These are phyloP conservation scores for Paramyrothecium sp. DNA, from an alignment of 2,329 filamentous ascomycete species.

Conservation along the genomic window DNA sequence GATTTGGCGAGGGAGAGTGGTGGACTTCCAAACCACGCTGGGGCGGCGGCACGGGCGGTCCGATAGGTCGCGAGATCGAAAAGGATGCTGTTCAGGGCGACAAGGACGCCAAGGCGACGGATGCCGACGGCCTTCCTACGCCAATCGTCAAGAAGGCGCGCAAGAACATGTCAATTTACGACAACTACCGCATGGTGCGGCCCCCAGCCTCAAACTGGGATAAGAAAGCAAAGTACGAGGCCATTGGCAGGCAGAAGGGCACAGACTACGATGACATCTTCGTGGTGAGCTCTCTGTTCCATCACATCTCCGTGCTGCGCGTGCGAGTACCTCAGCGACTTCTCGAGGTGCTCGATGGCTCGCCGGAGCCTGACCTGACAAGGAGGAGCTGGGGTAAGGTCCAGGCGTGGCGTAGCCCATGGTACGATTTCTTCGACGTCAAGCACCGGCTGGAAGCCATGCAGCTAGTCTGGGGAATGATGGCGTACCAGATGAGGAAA, in stretches of 20 bases:
- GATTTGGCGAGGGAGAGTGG: constrained; percentile 59
- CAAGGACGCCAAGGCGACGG: constrained; percentile 35
- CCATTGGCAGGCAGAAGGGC: constrained; percentile 51
- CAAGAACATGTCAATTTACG: constrained; percentile 58
- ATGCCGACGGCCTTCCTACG: constrained; percentile 18
- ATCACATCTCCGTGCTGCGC: constrained; percentile 58
- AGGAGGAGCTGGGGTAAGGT: constrained; percentile 49
- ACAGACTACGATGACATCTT: constrained; percentile 59
- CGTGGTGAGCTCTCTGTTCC: constrained; percentile 59
- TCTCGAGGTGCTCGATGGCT: constrained; percentile 52
- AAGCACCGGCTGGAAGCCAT: constrained; percentile 57
- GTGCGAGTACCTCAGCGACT: constrained; percentile 56
- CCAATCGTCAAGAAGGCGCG: constrained; percentile 45
- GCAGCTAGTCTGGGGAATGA: constrained; percentile 56
- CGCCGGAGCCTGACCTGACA: constrained; percentile 27
- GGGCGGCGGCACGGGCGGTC: constrained; percentile 62
- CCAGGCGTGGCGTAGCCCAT: constrained; percentile 55
- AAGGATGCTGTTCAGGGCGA: constrained; percentile 44
- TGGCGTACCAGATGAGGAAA: constrained; percentile 59
- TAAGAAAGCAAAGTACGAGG: constrained; percentile 54
- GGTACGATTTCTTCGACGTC: constrained; percentile 59
- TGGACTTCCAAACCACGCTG: constrained; percentile 61
- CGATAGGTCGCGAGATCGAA: constrained; percentile 61
- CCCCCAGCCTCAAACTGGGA: constrained; percentile 60
- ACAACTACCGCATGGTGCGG: constrained; percentile 62